Evolutionary conservation across 768 basidiomycete species (phyloP).

Genomic region (Boletus speciosus): DNA sequence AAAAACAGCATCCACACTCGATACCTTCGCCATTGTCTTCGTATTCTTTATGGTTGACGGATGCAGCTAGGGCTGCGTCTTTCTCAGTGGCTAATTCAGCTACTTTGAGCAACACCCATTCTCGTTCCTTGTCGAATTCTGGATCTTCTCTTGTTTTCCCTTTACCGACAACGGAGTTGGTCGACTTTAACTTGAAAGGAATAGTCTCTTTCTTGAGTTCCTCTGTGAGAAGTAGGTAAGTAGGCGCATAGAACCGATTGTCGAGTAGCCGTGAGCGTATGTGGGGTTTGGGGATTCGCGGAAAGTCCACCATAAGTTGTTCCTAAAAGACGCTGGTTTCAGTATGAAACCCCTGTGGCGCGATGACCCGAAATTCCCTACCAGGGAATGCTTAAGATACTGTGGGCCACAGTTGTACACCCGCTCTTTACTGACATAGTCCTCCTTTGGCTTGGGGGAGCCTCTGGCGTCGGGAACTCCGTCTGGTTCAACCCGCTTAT

Average conservation of each 20-base stretch:
- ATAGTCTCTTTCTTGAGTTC: conserved; percentile 26
- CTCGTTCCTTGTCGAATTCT: conserved; percentile 42
- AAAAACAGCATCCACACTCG: conserved; percentile 89
- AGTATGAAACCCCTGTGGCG: not conserved
- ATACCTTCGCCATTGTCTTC: conserved; percentile 57
- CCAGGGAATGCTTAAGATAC: conserved; percentile 54
- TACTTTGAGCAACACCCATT: conserved; percentile 45
- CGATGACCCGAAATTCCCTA: conserved; percentile 22
- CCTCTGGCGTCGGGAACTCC: conserved; percentile 16
- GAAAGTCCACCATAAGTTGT: conserved; percentile 55
- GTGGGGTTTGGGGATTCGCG: conserved; percentile 51
- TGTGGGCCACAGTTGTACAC: conserved; percentile 37
- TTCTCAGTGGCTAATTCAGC: conserved; percentile 23
- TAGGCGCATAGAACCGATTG: conserved; percentile 59
- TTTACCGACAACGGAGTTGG: conserved; percentile 38
- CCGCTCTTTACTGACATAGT: conserved; percentile 52
- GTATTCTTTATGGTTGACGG: conserved; percentile 39
- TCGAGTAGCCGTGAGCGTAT: conserved; percentile 42
- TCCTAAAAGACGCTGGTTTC: conserved; percentile 32
- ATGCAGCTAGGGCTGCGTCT: conserved; percentile 32
- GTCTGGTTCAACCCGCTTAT: conserved; percentile 35
- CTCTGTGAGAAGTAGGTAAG: conserved; percentile 51
- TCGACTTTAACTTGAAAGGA: conserved; percentile 38
- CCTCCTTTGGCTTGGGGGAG: conserved; percentile 44
- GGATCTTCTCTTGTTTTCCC: conserved; percentile 38